Conservation (phyloP, 805 yeast species). For the Saturnispora besseyi region DNA sequence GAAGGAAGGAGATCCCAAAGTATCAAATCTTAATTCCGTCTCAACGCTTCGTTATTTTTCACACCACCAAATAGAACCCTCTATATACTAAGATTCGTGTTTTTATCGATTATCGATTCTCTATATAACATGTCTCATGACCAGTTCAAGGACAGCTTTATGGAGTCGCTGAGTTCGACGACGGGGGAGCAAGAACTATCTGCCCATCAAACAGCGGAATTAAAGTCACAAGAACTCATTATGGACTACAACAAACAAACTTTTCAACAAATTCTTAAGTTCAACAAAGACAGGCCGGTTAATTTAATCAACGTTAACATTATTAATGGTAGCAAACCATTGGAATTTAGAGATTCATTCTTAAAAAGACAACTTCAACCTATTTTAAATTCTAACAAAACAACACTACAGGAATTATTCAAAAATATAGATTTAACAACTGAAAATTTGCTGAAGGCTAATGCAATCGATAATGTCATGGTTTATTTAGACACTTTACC, state of each 20-base stretch:
- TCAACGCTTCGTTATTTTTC: neutral
- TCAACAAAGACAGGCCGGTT: slow-evolving; percentile 34
- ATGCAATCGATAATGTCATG: slow-evolving; percentile 35
- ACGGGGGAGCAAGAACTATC: neutral
- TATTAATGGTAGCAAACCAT: slow-evolving; percentile 32
- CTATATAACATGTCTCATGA: neutral
- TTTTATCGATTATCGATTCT: neutral
- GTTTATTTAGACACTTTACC: slow-evolving; percentile 25
- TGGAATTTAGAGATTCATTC: slow-evolving; percentile 36
- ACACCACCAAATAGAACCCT: too few species aligned
- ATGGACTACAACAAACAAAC: slow-evolving; percentile 22
- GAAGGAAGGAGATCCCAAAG: neutral
- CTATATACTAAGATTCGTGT: neutral
- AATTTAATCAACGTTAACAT: slow-evolving; percentile 37
- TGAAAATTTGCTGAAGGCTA: slow-evolving; percentile 35
- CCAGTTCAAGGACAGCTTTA: slow-evolving; percentile 10
- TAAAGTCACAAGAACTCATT: slow-evolving; percentile 22
- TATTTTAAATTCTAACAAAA: slow-evolving; percentile 24
- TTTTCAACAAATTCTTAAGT: slow-evolving; percentile 22
- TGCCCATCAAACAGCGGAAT: slow-evolving; percentile 19
- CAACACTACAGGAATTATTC: slow-evolving; percentile 30
- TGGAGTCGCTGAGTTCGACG: slow-evolving; percentile 15
- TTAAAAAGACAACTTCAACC: slow-evolving; percentile 40
- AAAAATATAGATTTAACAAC: slow-evolving; percentile 35
- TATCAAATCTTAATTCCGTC: neutral